These are phyloP conservation scores for Hyphopichia burtonii DNA, from an alignment of 1,139 yeast genomes.

Conservation along the genomic window DNA sequence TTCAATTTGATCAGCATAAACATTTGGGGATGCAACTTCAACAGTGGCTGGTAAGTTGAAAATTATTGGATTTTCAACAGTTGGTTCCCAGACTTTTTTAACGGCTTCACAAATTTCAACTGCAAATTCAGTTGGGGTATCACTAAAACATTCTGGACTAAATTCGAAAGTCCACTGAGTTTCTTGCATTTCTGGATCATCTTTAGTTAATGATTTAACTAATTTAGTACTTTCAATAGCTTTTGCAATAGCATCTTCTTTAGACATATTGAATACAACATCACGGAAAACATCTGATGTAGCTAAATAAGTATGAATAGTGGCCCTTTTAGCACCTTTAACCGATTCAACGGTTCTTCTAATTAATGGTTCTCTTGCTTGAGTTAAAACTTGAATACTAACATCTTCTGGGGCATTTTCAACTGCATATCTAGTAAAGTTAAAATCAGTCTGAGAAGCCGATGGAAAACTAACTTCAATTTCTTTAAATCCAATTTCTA, in stretches of 20 bases:
- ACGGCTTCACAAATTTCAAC: constrained; percentile 49
- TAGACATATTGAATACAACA: constrained; percentile 44
- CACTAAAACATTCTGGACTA: constrained; percentile 49
- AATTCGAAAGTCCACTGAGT: constrained; percentile 48
- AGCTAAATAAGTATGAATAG: constrained; percentile 48
- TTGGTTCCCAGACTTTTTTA: constrained; percentile 47
- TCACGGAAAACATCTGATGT: constrained; percentile 48
- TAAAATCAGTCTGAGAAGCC: constrained; percentile 51
- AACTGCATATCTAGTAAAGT: constrained; percentile 48
- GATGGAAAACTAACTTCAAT: constrained; percentile 51
- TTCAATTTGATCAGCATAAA: constrained; percentile 53
- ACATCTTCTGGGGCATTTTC: constrained; percentile 49
- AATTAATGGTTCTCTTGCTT: constrained; percentile 45
- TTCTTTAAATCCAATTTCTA: constrained; percentile 48
- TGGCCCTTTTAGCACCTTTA: constrained; percentile 47
- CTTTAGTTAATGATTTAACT: constrained; percentile 43
- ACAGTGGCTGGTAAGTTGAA: constrained; percentile 52
- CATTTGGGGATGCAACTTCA: constrained; percentile 48
- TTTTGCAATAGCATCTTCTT: constrained; percentile 40
- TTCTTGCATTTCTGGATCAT: constrained; percentile 35
- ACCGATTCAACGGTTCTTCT: constrained; percentile 47
- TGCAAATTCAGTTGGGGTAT: constrained; percentile 43
- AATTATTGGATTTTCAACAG: constrained; percentile 40
- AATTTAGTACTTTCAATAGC: constrained; percentile 44
- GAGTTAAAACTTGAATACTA: constrained; percentile 47